These are phyloP conservation scores for Saprolegnia diclina DNA, from an alignment of 352 stramenopile genomes.

Conservation along the genomic window DNA sequence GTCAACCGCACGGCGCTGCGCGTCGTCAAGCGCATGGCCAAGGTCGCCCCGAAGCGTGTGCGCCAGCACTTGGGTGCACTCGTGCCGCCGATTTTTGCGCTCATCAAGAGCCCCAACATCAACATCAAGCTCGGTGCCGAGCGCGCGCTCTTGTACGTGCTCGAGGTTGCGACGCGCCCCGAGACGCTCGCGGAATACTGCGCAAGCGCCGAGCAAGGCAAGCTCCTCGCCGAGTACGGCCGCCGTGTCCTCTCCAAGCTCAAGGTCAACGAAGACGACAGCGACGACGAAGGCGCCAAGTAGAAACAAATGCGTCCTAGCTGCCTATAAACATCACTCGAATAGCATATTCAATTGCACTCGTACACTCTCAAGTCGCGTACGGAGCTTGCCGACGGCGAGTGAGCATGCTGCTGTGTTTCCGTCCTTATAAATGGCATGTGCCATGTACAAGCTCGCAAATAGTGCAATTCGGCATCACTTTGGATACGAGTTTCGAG, in stretches of 20 bases:
- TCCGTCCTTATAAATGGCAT: too few relatives aligned
- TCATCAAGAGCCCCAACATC: slow-evolving; percentile 88
- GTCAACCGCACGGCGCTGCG: slow-evolving; percentile 62
- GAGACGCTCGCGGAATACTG: slow-evolving; percentile 75
- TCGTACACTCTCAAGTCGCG: too few relatives aligned
- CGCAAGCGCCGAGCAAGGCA: slow-evolving; percentile 51
- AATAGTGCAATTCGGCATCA: too few relatives aligned
- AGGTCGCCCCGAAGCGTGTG: slow-evolving; percentile 52
- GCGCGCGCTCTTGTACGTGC: slow-evolving; percentile 77
- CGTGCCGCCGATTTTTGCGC: slow-evolving; percentile 70
- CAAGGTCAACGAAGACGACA: slow-evolving; percentile 50
- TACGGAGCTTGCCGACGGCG: too few relatives aligned
- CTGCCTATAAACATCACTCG: too few relatives aligned
- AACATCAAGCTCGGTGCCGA: slow-evolving; percentile 82
- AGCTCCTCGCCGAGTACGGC: slow-evolving; percentile 83
- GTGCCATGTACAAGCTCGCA: too few relatives aligned
- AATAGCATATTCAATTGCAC: too few relatives aligned
- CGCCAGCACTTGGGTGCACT: slow-evolving; percentile 50
- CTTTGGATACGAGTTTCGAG: too few relatives aligned
- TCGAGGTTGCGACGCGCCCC: slow-evolving; percentile 76
- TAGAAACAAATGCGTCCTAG: too few relatives aligned
- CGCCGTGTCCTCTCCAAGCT: slow-evolving; percentile 84
- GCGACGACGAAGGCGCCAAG: slow-evolving; percentile 45
- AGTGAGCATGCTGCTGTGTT: too few relatives aligned
- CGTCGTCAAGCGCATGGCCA: slow-evolving; percentile 66